Evolutionary conservation across 2,329 filamentous ascomycete species (phyloP).

Genomic region (Fusarium sp.): DNA sequence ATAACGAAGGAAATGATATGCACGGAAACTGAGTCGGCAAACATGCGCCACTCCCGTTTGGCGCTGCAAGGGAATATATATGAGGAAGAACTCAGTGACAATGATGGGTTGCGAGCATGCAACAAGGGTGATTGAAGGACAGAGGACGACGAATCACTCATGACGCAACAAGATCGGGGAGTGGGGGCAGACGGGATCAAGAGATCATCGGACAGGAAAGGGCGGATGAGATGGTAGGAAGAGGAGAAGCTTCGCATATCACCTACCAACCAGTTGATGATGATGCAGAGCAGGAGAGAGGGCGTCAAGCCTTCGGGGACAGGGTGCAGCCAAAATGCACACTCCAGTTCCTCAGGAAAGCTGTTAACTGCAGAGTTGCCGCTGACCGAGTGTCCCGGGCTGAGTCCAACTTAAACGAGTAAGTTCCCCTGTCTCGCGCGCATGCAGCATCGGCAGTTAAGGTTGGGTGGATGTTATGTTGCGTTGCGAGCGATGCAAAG

Average conservation of each 20-base stretch:
- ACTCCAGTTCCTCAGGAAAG: slow-evolving; percentile 6
- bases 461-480: slow-evolving; percentile 31
- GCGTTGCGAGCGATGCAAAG: slow-evolving; percentile 37
- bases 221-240: slow-evolving; percentile 11
- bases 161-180: slow-evolving; percentile 29
- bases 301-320: slow-evolving; percentile 29
- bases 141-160: slow-evolving; percentile 16
- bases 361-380: slow-evolving; percentile 25
- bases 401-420: slow-evolving; percentile 24
- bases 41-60: slow-evolving; percentile 19
- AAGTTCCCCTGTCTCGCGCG: slow-evolving; percentile 37
- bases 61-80: slow-evolving; percentile 12
- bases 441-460: slow-evolving; percentile 40
- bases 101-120: slow-evolving; percentile 8
- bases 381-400: slow-evolving; percentile 32
- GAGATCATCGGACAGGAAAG: slow-evolving; percentile 25
- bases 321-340: not conserved
- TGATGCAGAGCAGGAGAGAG: slow-evolving; percentile 12
- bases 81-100: not conserved
- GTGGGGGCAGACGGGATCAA: slow-evolving; percentile 30
- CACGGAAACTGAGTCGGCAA: slow-evolving; percentile 18
- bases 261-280: slow-evolving; percentile 38
- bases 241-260: slow-evolving; percentile 13
- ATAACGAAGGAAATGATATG: not conserved
- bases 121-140: slow-evolving; percentile 18